Evolutionary conservation across 1,284 basidiomycete genomes (phyloP).

Genomic region (Gymnopus androsaceus): DNA sequence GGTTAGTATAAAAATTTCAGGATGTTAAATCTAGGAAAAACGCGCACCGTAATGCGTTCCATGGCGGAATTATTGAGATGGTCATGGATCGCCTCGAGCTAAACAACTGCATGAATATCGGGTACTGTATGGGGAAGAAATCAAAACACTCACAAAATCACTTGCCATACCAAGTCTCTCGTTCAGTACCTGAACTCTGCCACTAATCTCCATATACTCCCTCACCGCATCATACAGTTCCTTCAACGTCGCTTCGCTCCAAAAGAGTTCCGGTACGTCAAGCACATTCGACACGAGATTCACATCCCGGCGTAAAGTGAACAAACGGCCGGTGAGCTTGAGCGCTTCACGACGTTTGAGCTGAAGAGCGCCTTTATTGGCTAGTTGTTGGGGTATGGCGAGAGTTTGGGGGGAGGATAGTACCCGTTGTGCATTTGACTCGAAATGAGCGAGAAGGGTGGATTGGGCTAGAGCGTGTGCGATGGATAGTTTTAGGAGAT

Average conservation of each 20-base stretch:
- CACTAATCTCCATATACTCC: constrained; percentile 93
- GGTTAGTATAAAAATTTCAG: not conserved
- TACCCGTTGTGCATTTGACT: constrained; percentile 79
- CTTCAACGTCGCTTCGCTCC: constrained; percentile 90
- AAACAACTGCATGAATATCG: constrained; percentile 16
- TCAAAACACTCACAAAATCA: constrained; percentile 73
- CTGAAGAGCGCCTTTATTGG: constrained; percentile 75
- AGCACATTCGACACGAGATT: constrained; percentile 94
- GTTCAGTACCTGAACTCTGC: constrained; percentile 84
- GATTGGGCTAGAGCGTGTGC: constrained; percentile 95
- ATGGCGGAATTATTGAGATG: constrained; percentile 90
- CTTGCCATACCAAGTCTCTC: constrained; percentile 88
- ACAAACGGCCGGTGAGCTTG: constrained; percentile 84
- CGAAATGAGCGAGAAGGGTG: constrained; percentile 88
- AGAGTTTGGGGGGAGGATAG: constrained; percentile 76
- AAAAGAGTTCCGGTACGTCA: constrained; percentile 93
- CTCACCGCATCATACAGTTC: constrained; percentile 91
- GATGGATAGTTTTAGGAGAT: constrained; percentile 86
- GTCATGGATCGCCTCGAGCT: constrained; percentile 93
- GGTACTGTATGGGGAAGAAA: not conserved
- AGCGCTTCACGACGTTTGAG: constrained; percentile 84
- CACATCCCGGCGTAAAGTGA: constrained; percentile 88
- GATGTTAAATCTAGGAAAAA: not conserved
- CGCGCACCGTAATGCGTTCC: constrained; percentile 73
- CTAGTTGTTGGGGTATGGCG: constrained; percentile 86